A percentile compares a stretch with the other conserved stretches of the same genome.
phyloP scores from a whole-genome alignment of 2,329 filamentous ascomycete species.

The Cordyceps tenuipes region DNA sequence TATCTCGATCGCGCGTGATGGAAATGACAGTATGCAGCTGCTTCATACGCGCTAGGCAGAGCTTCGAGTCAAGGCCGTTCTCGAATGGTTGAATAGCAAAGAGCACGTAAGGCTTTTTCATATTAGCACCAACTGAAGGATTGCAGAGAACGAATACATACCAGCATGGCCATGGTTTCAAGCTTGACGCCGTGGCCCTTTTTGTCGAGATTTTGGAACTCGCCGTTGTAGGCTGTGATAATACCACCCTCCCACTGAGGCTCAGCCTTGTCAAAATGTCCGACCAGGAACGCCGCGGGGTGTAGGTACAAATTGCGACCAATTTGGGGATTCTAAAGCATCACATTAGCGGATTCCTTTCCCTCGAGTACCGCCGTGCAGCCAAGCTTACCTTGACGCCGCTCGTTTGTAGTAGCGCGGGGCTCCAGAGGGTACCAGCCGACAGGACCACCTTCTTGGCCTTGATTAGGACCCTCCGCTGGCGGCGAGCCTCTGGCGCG shows the following conservation, averaged over 20 bases:
- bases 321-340: conserved; percentile 60
- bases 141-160: conserved; percentile 22
- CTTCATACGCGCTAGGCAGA: conserved; percentile 57
- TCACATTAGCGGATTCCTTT: conserved; percentile 15
- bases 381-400: conserved; percentile 51
- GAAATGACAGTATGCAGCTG: conserved; percentile 66
- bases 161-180: conserved; percentile 65
- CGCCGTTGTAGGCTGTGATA: conserved; percentile 67
- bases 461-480: conserved; percentile 59
- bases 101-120: conserved; percentile 35
- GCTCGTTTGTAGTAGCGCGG: conserved; percentile 67
- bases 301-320: conserved; percentile 78
- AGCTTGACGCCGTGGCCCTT: conserved; percentile 76
- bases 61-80: conserved; percentile 63
- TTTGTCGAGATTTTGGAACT: conserved; percentile 74
- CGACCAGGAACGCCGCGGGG: conserved; percentile 53
- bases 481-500: conserved; percentile 36
- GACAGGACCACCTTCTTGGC: conserved; percentile 78
- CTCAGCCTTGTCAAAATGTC: conserved; percentile 61
- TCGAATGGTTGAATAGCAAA: conserved; percentile 58
- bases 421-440: conserved; percentile 67
- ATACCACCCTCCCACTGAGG: conserved; percentile 68
- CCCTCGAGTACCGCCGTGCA: too few relatives aligned
- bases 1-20: conserved; percentile 66
- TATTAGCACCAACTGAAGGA: conserved; percentile 8